phyloP scores from a whole-genome alignment of 75 land plant genomes.

The Pinus taeda region DNA sequence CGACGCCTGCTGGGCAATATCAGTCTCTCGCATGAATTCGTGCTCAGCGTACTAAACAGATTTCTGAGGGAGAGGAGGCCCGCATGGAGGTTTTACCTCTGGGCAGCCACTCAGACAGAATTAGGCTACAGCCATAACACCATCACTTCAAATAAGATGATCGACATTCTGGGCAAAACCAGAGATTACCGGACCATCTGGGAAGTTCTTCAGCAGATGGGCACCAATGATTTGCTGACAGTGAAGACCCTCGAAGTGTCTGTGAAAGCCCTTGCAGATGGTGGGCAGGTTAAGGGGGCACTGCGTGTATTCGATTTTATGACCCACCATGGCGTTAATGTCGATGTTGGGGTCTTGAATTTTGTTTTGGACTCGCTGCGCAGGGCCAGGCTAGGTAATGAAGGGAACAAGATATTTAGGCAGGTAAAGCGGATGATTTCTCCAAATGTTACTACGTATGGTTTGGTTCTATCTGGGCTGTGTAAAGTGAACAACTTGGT shows the following conservation, averaged over 20 bases:
- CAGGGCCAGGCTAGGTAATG: constrained; percentile 28
- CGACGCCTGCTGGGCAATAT: neutral
- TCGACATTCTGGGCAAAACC: constrained; percentile 26
- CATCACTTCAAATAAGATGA: constrained; percentile 32
- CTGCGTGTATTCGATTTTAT: constrained; percentile 40
- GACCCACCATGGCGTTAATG: constrained; percentile 13
- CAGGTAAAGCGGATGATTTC: constrained; percentile 24
- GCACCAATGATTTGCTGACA: constrained; percentile 9
- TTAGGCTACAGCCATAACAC: constrained; percentile 5
- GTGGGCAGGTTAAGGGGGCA: constrained; percentile 39
- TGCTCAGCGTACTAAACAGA: neutral
- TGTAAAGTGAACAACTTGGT: constrained; percentile 42
- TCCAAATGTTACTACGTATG: constrained; percentile 34
- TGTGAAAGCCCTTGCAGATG: constrained; percentile 23
- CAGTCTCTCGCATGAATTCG: neutral
- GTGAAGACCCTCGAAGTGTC: constrained; percentile 24
- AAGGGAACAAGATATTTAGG: constrained; percentile 19
- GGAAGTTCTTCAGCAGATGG: constrained; percentile 16
- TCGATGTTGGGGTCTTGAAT: constrained; percentile 27
- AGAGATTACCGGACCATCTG: constrained; percentile 40
- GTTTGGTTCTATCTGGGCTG: constrained; percentile 31
- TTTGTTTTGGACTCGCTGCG: constrained; percentile 34
- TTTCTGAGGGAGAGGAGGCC: constrained; percentile 6
- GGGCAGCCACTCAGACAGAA: constrained; percentile 12
- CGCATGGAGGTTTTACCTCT: constrained; percentile 11